Percentiles rank a stretch among this genome's conserved stretches.
Conservation (phyloP, 2,329 filamentous ascomycete species). For the Raffaelea albimanens region DNA sequence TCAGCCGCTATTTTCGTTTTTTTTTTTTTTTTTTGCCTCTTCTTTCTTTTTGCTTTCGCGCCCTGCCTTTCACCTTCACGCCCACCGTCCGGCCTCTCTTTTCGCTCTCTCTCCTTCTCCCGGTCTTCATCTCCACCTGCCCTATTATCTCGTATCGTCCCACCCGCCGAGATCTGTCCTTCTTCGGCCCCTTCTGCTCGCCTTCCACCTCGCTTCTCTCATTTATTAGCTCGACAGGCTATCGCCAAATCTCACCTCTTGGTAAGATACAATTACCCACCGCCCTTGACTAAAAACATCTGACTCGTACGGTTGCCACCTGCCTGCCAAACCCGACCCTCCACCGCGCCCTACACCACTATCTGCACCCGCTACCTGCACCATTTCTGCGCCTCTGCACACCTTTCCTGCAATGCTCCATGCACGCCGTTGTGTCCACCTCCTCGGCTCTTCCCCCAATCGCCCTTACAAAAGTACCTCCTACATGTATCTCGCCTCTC, state of each 20-base stretch:
- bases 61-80: background rate
- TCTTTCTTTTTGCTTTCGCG: background rate
- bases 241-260: background rate
- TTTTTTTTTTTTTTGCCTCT: background rate
- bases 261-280: background rate
- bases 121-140: background rate
- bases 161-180: too few relatives aligned
- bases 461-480: too few relatives aligned
- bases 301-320: slow-evolving; percentile 4
- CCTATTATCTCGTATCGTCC: background rate
- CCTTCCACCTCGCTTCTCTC: background rate
- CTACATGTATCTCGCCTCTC: background rate
- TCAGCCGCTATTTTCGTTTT: background rate
- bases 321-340: slow-evolving; percentile 1
- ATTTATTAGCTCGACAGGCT: too few relatives aligned
- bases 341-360: background rate
- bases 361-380: too few relatives aligned
- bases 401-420: too few relatives aligned
- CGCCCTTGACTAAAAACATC: slow-evolving; percentile 1
- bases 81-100: too few relatives aligned
- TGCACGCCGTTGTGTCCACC: too few relatives aligned
- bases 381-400: too few relatives aligned
- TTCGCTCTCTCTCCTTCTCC: background rate
- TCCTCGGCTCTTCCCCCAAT: background rate
- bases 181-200: background rate